Evolutionary conservation across 2,329 filamentous ascomycete genomes (phyloP).

Genomic region (Cryphonectria carpinicola): DNA sequence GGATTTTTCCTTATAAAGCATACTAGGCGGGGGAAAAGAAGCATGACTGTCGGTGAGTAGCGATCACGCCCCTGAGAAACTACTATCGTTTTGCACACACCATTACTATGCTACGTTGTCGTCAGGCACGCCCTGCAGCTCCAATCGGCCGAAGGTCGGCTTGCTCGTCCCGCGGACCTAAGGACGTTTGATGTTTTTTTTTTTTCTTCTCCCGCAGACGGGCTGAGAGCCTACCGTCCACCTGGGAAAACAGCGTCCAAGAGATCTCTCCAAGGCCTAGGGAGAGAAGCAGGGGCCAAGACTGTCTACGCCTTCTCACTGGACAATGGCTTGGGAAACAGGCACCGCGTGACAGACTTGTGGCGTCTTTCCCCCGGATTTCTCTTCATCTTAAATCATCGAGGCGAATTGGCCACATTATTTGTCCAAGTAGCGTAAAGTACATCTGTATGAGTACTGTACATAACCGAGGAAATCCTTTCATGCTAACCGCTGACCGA

Average conservation of each 20-base stretch:
- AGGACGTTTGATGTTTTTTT: neutral
- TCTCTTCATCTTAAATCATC: neutral
- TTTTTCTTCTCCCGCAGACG: neutral
- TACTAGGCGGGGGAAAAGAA: neutral
- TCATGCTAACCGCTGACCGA: neutral
- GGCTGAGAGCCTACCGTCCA: neutral
- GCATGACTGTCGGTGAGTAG: neutral
- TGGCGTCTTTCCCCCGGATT: neutral
- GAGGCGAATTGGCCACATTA: neutral
- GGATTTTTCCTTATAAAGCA: neutral
- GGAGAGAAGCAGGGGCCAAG: neutral
- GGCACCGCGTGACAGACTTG: neutral
- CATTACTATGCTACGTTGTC: neutral
- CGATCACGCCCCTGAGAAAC: neutral
- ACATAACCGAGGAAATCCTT: neutral
- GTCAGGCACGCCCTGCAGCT: neutral
- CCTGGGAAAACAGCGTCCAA: neutral
- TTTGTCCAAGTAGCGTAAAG: neutral
- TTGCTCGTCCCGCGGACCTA: neutral
- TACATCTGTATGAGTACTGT: neutral
- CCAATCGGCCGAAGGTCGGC: neutral
- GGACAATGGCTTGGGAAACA: neutral
- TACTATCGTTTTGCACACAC: neutral
- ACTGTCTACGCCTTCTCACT: neutral
- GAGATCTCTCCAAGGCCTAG: neutral